Conservation (phyloP, 352 stramenopile genomes). For the Globisporangium paddicum region DNA sequence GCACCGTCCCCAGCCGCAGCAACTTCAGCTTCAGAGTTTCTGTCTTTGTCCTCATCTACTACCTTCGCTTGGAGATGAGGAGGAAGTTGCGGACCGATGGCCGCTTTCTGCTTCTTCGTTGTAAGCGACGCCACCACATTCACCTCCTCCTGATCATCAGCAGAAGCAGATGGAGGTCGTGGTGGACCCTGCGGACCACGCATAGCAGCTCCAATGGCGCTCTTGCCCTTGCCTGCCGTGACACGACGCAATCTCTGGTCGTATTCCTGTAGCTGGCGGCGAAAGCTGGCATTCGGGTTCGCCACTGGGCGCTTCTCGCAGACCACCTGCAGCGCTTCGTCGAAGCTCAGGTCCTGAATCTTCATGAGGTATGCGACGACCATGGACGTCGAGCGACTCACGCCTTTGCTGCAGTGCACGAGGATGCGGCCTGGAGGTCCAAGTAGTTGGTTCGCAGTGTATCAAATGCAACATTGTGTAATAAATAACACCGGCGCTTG, state of each 20-base stretch:
- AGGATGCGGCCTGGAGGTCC: slow-evolving; percentile 64
- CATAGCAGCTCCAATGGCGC: not conserved
- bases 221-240: slow-evolving; percentile 3
- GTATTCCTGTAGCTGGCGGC: slow-evolving; percentile 54
- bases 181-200: slow-evolving; percentile 14
- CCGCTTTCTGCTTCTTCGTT: slow-evolving; percentile 3
- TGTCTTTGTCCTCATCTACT: slow-evolving; percentile 1
- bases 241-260: slow-evolving; percentile 34
- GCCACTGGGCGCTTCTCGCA: slow-evolving; percentile 41
- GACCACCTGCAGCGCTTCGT: slow-evolving; percentile 64
- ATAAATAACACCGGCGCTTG: slow-evolving; percentile 32
- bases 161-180: slow-evolving; percentile 1
- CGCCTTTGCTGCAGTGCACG: slow-evolving; percentile 91
- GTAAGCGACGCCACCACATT: not conserved
- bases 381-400: slow-evolving; percentile 87
- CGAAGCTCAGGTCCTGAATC: slow-evolving; percentile 50
- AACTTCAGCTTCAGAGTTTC: not conserved
- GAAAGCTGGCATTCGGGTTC: slow-evolving; percentile 75
- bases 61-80: slow-evolving; percentile 20
- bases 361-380: slow-evolving; percentile 92
- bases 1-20: not conserved
- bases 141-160: too few species aligned
- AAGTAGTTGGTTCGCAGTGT: not conserved
- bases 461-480: slow-evolving; percentile 2
- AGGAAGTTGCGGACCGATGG: slow-evolving; percentile 63